Base-by-base conservation (phyloP, 225 moss, liverwort and hornwort species). In the Pleurozium schreberi region DNA sequence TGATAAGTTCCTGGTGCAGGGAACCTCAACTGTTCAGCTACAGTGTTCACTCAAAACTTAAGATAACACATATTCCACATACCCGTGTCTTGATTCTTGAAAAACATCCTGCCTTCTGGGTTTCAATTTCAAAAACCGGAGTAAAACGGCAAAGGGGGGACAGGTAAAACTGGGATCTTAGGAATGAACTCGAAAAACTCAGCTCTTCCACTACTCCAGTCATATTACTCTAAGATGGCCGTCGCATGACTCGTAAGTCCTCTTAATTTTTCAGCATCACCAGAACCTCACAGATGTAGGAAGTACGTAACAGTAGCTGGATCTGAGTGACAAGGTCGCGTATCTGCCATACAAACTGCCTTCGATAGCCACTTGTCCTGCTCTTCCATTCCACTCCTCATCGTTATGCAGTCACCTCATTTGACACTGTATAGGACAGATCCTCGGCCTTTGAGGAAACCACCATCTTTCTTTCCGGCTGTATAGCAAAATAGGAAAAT, bases 401-500 rank as follows among this genome's bases (percentile, higher is more conserved):
- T 64, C 33, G 58, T 70, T 70, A 45, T 38, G 69, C 58, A 88
- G 78, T 87, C 80, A 55, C 57, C 77, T 84, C 85, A 59, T 43
- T 81, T 73, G 83, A 75, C 62, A 50, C 77, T 87, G 75, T 79
- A 38, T 73, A 89, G 63, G 81, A 79, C 82, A 91, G 67, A 86
- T 79, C 75, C 80, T 85, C 75, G 50, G 80, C 59, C 79, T 34
- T 62, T 4, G 53, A 81, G 66, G 83, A 70, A 71, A 82, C 66
- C 81, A 68, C 84, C 73, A 70, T 80, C 63, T 47, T 75, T 79
- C 76, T 79, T 75, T 86, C 82, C 86, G 50, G 63, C 64, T 76
- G 73, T 88, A 40, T 47, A 84, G 76, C 75, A 88, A 89, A 86
- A 86, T 53, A 88, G 86, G 86, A 86, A 68, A 89, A 89, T 43